Conservation (phyloP, 108 stramenopile species). For the Cyclotella baltica region DNA sequence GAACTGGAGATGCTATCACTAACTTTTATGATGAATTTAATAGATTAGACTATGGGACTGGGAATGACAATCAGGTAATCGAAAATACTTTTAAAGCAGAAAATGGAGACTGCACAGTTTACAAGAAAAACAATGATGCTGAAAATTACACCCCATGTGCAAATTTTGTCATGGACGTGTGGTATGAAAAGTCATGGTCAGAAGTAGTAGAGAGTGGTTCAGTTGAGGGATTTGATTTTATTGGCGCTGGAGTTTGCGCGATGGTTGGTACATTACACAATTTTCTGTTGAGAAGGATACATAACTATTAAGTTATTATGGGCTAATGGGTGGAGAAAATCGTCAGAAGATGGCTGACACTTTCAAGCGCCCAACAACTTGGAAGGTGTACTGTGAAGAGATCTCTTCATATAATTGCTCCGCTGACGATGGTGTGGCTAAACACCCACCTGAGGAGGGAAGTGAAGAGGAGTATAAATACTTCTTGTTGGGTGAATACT, state of each 20-base stretch:
- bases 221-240: background rate
- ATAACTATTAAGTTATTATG: conserved; percentile 39
- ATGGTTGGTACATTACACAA: conserved; percentile 34
- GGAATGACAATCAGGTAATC: background rate
- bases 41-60: background rate
- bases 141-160: conserved; percentile 14
- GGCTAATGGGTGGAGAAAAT: conserved; percentile 42
- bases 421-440: conserved; percentile 26
- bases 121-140: background rate
- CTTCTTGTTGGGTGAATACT: conserved; percentile 13
- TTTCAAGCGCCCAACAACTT: conserved; percentile 53
- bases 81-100: background rate
- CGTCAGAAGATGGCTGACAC: conserved; percentile 43
- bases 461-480: conserved; percentile 25
- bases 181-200: conserved; percentile 7
- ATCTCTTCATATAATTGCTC: conserved; percentile 42
- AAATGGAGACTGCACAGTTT: background rate
- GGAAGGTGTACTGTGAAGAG: conserved; percentile 48
- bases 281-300: conserved; percentile 37
- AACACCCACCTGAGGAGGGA: conserved; percentile 20
- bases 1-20: background rate
- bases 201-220: conserved; percentile 4
- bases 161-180: conserved; percentile 47
- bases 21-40: background rate
- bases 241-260: background rate